Evolutionary conservation across 2,329 filamentous ascomycete species (phyloP).

Genomic region (Tolypocladium inflatum): DNA sequence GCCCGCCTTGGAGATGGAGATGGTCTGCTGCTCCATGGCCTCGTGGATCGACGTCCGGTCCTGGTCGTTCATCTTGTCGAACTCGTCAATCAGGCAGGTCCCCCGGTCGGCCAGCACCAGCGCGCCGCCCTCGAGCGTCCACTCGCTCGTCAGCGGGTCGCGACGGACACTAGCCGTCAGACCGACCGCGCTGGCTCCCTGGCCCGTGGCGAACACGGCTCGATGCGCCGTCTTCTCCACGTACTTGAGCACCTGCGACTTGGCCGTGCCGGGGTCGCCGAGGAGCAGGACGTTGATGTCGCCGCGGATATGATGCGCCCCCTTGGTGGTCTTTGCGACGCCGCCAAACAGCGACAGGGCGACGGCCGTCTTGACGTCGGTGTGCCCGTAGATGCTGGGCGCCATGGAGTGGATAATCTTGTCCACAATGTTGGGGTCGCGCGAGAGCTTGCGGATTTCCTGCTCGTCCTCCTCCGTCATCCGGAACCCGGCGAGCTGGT

Average conservation of each 20-base stretch:
- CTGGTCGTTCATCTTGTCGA: conserved; percentile 99
- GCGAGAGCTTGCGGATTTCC: conserved; percentile 75
- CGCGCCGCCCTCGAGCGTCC: conserved; percentile 93
- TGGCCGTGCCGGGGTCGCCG: conserved; percentile 94
- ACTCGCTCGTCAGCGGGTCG: conserved; percentile 91
- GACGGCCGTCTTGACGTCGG: conserved; percentile 93
- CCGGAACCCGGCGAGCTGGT: conserved; percentile 93
- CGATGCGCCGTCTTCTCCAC: conserved; percentile 95
- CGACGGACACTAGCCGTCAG: conserved; percentile 92
- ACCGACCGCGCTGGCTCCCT: conserved; percentile 95
- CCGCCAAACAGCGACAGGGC: conserved; percentile 91
- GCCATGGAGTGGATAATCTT: conserved; percentile 90
- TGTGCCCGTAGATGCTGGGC: conserved; percentile 94
- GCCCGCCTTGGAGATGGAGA: conserved; percentile 96
- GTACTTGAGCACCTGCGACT: conserved; percentile 95
- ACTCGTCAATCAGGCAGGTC: conserved; percentile 95
- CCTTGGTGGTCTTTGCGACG: conserved; percentile 83
- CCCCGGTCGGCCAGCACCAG: conserved; percentile 91
- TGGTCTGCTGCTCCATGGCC: conserved; percentile 99
- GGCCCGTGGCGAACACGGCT: conserved; percentile 94
- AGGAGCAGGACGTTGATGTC: conserved; percentile 97
- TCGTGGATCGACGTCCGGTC: conserved; percentile 98
- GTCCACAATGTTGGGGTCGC: conserved; percentile 85
- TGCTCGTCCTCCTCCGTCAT: conserved; percentile 93
- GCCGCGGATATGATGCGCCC: conserved; percentile 82